Evolutionary conservation across 345 rosid genomes (phyloP).

Genomic region (Mallotus nudiflorus): DNA sequence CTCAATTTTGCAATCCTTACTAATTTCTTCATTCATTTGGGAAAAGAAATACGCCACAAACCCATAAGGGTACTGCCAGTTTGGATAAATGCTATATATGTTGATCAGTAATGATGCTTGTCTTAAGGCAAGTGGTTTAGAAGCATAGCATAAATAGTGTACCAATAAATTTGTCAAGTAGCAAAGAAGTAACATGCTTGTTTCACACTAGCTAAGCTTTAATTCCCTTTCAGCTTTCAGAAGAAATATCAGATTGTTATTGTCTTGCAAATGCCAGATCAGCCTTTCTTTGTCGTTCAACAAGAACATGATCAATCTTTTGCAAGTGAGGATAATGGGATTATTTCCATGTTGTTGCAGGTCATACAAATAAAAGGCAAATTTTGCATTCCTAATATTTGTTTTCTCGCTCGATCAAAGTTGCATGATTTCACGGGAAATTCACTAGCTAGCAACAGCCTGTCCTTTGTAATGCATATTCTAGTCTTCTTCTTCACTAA

Average conservation of each 20-base stretch:
- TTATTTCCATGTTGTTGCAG: neutral
- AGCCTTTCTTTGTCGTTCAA: neutral
- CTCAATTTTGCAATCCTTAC: neutral
- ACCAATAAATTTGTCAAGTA: neutral
- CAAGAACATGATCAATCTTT: neutral
- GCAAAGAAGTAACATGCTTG: neutral
- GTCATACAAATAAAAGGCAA: neutral
- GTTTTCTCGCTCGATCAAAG: neutral
- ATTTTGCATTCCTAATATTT: neutral
- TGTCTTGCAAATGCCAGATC: neutral
- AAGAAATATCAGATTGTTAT: neutral
- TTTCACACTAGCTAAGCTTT: neutral
- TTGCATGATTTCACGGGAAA: constrained; percentile 2
- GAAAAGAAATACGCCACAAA: neutral
- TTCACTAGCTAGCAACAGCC: too few relatives aligned
- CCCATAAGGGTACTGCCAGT: neutral
- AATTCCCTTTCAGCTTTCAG: too few relatives aligned
- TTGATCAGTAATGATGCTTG: neutral
- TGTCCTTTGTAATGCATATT: neutral
- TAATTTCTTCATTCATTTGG: neutral
- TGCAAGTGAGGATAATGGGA: too few relatives aligned
- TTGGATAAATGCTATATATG: neutral
- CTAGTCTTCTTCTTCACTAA: neutral
- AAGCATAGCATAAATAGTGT: neutral
- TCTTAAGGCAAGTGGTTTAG: neutral